phyloP scores from a whole-genome alignment of 108 stramenopile species.

The Fragilariopsis cylindrus region DNA sequence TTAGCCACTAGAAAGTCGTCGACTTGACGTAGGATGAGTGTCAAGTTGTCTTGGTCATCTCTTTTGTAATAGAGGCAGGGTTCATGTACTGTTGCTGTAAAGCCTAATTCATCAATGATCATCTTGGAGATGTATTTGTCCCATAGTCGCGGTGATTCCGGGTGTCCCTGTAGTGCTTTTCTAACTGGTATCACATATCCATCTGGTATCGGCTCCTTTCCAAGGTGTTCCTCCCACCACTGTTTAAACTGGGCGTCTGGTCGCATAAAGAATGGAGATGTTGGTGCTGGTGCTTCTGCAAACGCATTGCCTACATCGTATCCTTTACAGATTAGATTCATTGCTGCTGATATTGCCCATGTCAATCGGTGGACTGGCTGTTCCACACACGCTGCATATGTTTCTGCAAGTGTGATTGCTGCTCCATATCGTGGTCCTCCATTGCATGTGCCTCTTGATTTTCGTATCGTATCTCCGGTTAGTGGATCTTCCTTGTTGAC shows the following conservation, averaged over 20 bases:
- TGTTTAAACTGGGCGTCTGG: slow-evolving; percentile 32
- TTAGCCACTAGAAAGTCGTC: background rate
- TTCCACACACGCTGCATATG: slow-evolving; percentile 33
- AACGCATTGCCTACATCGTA: slow-evolving; percentile 47
- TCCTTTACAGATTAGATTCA: slow-evolving; percentile 19
- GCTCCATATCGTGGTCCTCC: slow-evolving; percentile 16
- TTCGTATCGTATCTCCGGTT: background rate
- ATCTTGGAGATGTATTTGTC: background rate
- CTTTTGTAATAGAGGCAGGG: slow-evolving; percentile 12
- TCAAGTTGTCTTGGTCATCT: background rate
- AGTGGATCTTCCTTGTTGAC: slow-evolving; percentile 5
- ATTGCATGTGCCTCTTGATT: slow-evolving; percentile 17
- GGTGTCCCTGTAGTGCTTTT: slow-evolving; percentile 43
- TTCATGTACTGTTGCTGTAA: slow-evolving; percentile 39
- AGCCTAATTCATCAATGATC: slow-evolving; percentile 22
- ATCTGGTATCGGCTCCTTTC: background rate
- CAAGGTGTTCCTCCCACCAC: slow-evolving; percentile 27
- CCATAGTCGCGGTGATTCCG: background rate
- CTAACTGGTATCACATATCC: slow-evolving; percentile 30
- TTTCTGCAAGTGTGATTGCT: background rate
- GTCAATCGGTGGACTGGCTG: slow-evolving; percentile 31
- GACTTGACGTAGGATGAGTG: background rate
- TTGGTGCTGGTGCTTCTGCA: slow-evolving; percentile 33
- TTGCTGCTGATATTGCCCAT: slow-evolving; percentile 29
- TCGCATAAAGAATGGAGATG: slow-evolving; percentile 26